Conservation (phyloP, 345 rosid genomes). For the Citrus glauca region DNA sequence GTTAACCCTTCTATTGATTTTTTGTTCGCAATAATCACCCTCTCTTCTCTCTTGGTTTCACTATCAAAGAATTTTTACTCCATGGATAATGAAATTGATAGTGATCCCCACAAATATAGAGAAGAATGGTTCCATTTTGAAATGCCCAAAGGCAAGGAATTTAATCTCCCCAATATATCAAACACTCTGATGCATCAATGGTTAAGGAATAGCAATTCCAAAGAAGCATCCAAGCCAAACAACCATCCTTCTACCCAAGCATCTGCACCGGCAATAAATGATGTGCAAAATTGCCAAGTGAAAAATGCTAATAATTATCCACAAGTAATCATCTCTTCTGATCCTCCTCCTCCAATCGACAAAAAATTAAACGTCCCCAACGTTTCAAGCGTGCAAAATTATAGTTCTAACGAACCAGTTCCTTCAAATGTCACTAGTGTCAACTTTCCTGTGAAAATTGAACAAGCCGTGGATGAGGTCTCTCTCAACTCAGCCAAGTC, state of each 20-base stretch:
- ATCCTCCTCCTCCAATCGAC: background rate
- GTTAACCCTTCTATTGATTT: background rate
- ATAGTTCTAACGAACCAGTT: background rate
- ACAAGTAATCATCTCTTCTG: background rate
- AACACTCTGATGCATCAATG: background rate
- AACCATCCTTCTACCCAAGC: too few species aligned
- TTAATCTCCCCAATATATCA: slow-evolving; percentile 13
- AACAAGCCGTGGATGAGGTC: background rate
- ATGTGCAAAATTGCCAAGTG: background rate
- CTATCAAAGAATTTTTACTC: background rate
- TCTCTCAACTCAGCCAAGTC: background rate
- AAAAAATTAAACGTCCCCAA: background rate
- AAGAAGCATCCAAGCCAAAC: background rate
- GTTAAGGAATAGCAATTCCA: background rate
- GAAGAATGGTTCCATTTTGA: slow-evolving; percentile 18
- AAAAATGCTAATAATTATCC: background rate
- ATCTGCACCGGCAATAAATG: background rate
- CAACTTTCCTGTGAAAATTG: background rate
- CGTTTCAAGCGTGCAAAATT: background rate
- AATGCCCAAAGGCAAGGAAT: background rate
- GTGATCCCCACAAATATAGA: slow-evolving; percentile 11
- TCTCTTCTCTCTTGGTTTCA: background rate
- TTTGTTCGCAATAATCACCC: background rate
- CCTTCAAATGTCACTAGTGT: background rate
- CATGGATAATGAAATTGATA: background rate